A percentile compares a stretch with the other conserved stretches of the same genome.
Conservation (phyloP, 768 basidiomycete genomes). For the Boletus sp. region DNA sequence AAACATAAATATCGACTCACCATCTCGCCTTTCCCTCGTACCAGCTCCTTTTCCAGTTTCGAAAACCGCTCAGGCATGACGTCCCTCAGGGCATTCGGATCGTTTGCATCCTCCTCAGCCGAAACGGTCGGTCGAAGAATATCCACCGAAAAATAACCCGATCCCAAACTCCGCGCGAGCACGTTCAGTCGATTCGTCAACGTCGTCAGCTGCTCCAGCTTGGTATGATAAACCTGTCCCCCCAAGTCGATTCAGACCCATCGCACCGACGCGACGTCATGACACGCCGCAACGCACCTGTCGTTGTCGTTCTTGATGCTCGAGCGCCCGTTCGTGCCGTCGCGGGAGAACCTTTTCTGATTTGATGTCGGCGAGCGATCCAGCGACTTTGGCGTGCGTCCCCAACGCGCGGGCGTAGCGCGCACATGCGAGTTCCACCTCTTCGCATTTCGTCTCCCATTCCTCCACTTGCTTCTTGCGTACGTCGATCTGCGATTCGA, state of each 20-base stretch:
- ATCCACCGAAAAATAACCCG: constrained; percentile 57
- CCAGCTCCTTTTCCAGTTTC: constrained; percentile 79
- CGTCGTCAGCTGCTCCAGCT: constrained; percentile 71
- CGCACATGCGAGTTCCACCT: constrained; percentile 61
- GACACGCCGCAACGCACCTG: constrained; percentile 50
- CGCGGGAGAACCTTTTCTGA: constrained; percentile 72
- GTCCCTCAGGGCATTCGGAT: constrained; percentile 51
- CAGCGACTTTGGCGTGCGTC: constrained; percentile 64
- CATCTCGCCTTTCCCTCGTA: constrained; percentile 83
- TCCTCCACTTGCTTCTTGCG: constrained; percentile 75
- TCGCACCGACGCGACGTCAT: not conserved
- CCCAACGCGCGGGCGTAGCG: constrained; percentile 71
- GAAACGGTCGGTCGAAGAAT: constrained; percentile 48
- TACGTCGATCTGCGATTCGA: constrained; percentile 69
- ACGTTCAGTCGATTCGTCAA: constrained; percentile 62
- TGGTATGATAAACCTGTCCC: constrained; percentile 66
- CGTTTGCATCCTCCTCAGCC: constrained; percentile 38
- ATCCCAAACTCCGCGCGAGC: constrained; percentile 60
- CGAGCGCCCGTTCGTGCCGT: constrained; percentile 64
- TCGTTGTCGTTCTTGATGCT: constrained; percentile 74
- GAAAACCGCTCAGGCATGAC: constrained; percentile 81
- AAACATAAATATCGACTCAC: constrained; percentile 42
- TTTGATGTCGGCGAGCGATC: constrained; percentile 62
- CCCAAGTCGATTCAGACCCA: not conserved
- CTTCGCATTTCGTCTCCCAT: constrained; percentile 63